phyloP scores from a whole-genome alignment of 805 yeast species.

The Candida tibetensis region DNA sequence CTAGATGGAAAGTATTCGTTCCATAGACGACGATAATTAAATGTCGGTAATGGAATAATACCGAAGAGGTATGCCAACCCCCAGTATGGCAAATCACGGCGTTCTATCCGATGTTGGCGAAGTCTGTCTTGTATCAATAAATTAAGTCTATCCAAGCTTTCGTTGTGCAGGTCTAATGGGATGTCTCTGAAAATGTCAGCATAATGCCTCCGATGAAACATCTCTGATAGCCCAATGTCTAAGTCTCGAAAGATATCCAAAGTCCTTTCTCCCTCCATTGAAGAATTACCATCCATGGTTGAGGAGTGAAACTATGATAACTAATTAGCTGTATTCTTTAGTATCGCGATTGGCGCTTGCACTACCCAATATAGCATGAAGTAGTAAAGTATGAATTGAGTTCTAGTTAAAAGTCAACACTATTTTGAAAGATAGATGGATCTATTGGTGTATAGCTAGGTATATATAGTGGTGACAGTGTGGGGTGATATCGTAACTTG shows the following conservation, averaged over 20 bases:
- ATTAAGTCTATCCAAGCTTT: slow-evolving; percentile 1
- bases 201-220: slow-evolving; percentile 15
- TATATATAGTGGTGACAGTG: no score
- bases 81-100: slow-evolving; percentile 3
- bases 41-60: slow-evolving; percentile 9
- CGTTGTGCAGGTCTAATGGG: background rate
- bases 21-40: slow-evolving; percentile 18
- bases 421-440: no score
- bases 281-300: no score
- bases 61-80: slow-evolving; percentile 6
- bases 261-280: slow-evolving; percentile 7
- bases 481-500: no score
- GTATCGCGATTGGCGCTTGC: no score
- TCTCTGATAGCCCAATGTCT: slow-evolving; percentile 19
- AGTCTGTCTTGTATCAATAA: background rate
- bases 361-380: no score
- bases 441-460: no score
- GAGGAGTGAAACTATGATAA: no score
- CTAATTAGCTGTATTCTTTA: no score
- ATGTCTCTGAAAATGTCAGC: slow-evolving; percentile 12
- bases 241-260: slow-evolving; percentile 22
- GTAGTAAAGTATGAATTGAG: no score
- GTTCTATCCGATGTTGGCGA: background rate
- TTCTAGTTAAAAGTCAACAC: no score
- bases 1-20: slow-evolving; percentile 8